phyloP scores from a whole-genome alignment of 2,329 filamentous ascomycete genomes.

The Dactylellina leptospora region DNA sequence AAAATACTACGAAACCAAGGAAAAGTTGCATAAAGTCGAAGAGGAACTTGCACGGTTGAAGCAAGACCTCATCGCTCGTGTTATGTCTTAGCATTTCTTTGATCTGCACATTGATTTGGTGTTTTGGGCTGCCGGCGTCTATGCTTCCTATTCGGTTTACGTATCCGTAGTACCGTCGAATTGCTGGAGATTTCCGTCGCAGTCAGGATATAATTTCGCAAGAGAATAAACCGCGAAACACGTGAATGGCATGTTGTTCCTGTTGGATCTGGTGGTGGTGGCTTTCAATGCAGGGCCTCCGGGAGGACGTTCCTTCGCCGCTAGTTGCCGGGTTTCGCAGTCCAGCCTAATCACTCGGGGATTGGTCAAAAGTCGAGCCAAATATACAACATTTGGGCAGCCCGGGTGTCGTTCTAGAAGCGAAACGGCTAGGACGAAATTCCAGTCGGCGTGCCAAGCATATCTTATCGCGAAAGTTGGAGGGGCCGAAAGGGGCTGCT shows the following conservation, averaged over 20 bases:
- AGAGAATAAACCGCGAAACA: slow-evolving; percentile 3
- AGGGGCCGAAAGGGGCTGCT: slow-evolving; percentile 39
- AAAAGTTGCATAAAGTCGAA: slow-evolving; percentile 44
- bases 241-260: slow-evolving; percentile 12
- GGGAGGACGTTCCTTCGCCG: slow-evolving; percentile 34
- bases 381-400: slow-evolving; percentile 39
- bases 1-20: slow-evolving; percentile 38
- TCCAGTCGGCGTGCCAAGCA: slow-evolving; percentile 29
- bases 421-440: neutral
- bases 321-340: slow-evolving; percentile 1
- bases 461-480: slow-evolving; percentile 49
- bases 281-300: slow-evolving; percentile 15
- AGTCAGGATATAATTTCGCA: slow-evolving; percentile 3
- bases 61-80: slow-evolving; percentile 46
- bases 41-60: slow-evolving; percentile 40
- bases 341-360: slow-evolving; percentile 6
- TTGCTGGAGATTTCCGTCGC: slow-evolving; percentile 10
- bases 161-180: neutral
- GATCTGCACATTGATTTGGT: neutral
- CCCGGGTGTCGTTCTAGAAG: slow-evolving; percentile 8
- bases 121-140: neutral
- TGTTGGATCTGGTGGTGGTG: slow-evolving; percentile 10
- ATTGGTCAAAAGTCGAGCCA: slow-evolving; percentile 41
- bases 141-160: slow-evolving; percentile 5
- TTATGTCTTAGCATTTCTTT: slow-evolving; percentile 38